Evolutionary conservation across 106 monocot genomes (phyloP), one percentile per base, ranked within the genome.

Genomic region (Cymbidium sinense): DNA sequence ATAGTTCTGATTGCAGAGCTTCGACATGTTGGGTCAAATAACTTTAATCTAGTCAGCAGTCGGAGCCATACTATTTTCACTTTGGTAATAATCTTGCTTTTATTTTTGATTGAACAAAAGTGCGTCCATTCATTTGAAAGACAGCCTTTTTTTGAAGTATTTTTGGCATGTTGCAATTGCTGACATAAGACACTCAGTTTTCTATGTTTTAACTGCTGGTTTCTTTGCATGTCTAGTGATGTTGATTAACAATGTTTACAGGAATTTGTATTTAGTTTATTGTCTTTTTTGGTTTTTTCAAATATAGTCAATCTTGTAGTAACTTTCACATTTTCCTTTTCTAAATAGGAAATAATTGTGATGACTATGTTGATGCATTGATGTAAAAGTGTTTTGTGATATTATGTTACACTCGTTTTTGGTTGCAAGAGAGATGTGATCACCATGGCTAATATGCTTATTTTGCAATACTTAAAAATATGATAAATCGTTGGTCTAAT

Each of bases 1-100:
- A 43, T 73, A 17, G 75, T 58, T 82, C 19, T 83, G 29, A 75
- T 81, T 85, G 79, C 87, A 96, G 96, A 96, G 82, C 96, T 94
- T 85, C 87, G 96, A 72, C 96, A 96, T 84, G 96, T 96, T 70
- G 93, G 96, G 41, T 96, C 96, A 64, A 96, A 91, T 84, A 96
- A 96, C 64, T 94, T 96, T 76, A 96, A 96, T 87, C 79, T 96
- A 54, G 78, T 96, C 64, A 96, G 96, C 52, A 96, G 96, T 74
- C 84, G 96, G 73, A 96, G 96, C 73, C 96, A 96, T 75, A 94
- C 96, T 13, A 96, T 96, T 65, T 96, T 96, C 82, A 93, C 93
- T 12, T 80, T 96, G 93, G 93, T 96, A 91, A 84, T 19, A 86
- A 55, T 73, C 70, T 79, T 75, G 77, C 75, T 77, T 44, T 18